Conservation (phyloP, 2,329 filamentous ascomycete species). For the Venturia pyrina region DNA sequence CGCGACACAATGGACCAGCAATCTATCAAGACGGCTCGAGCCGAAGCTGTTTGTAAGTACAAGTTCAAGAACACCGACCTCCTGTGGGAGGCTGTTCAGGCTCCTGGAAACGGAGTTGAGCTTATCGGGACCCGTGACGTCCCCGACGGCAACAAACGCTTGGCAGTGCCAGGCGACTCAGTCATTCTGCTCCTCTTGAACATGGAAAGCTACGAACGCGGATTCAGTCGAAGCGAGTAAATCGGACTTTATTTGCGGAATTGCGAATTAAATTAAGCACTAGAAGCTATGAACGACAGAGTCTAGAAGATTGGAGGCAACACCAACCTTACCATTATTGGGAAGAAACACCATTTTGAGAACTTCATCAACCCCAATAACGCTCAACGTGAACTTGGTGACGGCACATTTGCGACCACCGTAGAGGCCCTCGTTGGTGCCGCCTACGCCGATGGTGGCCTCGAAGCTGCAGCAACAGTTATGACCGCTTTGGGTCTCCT, state of each 20-base stretch:
- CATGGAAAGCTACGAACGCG: not conserved
- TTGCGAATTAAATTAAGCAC: not conserved
- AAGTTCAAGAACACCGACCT: not conserved
- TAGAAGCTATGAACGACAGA: not conserved
- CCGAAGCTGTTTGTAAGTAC: not conserved
- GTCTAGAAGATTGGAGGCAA: not conserved
- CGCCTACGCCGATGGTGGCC: constrained; percentile 21
- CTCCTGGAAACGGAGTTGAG: not conserved
- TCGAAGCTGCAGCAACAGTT: constrained; percentile 12
- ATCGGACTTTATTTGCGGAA: no score
- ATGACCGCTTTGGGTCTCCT: constrained; percentile 13
- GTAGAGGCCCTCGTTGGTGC: constrained; percentile 28
- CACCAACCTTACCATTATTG: not conserved
- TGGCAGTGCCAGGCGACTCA: not conserved
- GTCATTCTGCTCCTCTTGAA: not conserved
- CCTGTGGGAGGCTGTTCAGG: not conserved
- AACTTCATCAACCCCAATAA: not conserved
- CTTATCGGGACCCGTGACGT: not conserved
- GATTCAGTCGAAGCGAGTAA: not conserved
- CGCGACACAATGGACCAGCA: no score
- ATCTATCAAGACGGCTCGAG: not conserved
- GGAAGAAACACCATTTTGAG: not conserved
- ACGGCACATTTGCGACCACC: constrained; percentile 7
- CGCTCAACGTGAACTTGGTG: not conserved
- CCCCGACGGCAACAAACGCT: not conserved